A percentile compares a stretch with the other conserved stretches of the same genome.
These are phyloP conservation scores for Microdochium bolleyi DNA, from an alignment of 2,329 filamentous ascomycete genomes.

Conservation along the genomic window DNA sequence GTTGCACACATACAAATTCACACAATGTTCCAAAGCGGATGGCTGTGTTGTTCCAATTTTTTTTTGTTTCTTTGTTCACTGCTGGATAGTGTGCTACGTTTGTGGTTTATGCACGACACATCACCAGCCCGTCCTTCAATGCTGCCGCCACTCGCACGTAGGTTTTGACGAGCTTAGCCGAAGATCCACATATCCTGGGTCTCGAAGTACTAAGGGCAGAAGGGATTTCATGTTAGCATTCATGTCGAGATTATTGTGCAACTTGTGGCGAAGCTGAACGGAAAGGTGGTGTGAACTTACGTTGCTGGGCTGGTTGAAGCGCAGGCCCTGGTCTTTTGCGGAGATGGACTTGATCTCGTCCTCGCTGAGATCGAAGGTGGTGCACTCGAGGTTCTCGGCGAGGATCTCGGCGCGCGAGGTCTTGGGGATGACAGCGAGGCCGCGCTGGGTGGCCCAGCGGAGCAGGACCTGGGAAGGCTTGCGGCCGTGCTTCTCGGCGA, in stretches of 20 bases:
- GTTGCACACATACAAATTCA: too few relatives aligned
- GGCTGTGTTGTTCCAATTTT: too few relatives aligned
- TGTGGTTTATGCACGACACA: too few relatives aligned
- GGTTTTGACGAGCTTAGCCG: slow-evolving; percentile 27
- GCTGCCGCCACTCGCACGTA: background rate
- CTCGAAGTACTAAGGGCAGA: slow-evolving; percentile 39
- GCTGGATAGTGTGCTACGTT: too few relatives aligned
- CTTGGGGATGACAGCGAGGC: slow-evolving; percentile 78
- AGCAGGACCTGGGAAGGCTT: slow-evolving; percentile 74
- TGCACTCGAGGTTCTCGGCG: slow-evolving; percentile 59
- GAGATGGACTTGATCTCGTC: slow-evolving; percentile 61
- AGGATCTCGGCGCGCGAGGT: slow-evolving; percentile 46
- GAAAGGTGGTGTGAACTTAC: slow-evolving; percentile 39
- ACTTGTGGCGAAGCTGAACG: too few relatives aligned
- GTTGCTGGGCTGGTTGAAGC: slow-evolving; percentile 71
- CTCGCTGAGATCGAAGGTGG: slow-evolving; percentile 56
- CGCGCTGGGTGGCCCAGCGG: slow-evolving; percentile 79
- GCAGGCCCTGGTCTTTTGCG: slow-evolving; percentile 54
- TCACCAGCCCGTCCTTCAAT: too few relatives aligned
- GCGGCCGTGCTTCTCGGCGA: slow-evolving; percentile 65
- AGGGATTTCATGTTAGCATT: slow-evolving; percentile 4
- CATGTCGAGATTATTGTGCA: background rate
- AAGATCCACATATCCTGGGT: slow-evolving; percentile 52
- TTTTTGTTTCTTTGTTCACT: too few relatives aligned
- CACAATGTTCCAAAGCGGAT: too few relatives aligned